phyloP scores from a whole-genome alignment of 495 filamentous ascomycete genomes.

The Podospora pseudopauciseta region DNA sequence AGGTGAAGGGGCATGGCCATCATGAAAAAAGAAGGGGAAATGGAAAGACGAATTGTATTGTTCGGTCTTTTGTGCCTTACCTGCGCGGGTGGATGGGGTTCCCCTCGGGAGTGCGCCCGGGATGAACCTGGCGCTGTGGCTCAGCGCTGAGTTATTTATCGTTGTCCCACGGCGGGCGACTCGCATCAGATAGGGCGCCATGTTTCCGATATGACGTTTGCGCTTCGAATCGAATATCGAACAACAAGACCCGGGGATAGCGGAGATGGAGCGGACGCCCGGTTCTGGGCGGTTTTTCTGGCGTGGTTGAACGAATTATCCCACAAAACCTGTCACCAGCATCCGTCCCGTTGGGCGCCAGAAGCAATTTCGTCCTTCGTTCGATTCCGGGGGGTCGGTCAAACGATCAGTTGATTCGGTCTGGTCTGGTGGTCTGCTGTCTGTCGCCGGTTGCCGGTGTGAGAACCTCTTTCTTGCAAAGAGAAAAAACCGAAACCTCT shows the following conservation, averaged over 20 bases:
- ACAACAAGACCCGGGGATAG: background rate
- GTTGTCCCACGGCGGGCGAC: constrained; percentile 19
- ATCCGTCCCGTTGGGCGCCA: background rate
- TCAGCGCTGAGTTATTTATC: constrained; percentile 15
- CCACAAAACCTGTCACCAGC: background rate
- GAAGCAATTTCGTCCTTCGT: background rate
- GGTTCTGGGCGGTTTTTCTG: background rate
- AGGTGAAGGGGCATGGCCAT: constrained; percentile 1
- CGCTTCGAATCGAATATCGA: background rate
- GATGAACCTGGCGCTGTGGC: constrained; percentile 12
- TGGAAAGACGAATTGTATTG: constrained; percentile 3
- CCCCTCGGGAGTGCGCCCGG: constrained; percentile 4
- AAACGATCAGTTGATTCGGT: background rate
- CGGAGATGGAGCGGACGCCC: background rate
- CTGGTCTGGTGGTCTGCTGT: background rate
- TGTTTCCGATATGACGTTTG: constrained; percentile 5
- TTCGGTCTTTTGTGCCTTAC: constrained; percentile 4
- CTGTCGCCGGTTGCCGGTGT: background rate
- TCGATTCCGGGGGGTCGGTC: background rate
- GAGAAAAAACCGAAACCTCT: background rate
- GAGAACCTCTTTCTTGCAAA: background rate
- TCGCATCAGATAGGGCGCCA: constrained; percentile 20
- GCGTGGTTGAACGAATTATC: constrained; percentile 6
- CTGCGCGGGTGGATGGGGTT: constrained; percentile 5
- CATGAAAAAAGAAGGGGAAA: background rate